Evolutionary conservation across 192 early-diverging fungal species (phyloP), one percentile per base, ranked within the genome.

Genomic region (Backusella mclennaniae): DNA sequence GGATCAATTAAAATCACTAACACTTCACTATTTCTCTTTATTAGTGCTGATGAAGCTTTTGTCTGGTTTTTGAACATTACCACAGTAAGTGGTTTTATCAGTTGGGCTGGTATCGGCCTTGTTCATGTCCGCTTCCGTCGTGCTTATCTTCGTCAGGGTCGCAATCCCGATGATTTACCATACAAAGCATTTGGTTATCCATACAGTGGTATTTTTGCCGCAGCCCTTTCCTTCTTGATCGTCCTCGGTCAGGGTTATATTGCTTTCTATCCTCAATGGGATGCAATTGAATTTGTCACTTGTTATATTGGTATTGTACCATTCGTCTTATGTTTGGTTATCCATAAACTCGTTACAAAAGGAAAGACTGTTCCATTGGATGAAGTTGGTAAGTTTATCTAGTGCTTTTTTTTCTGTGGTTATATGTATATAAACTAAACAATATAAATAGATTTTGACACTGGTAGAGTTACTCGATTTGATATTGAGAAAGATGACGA

Each of bases 91-190:
- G 92, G 93, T 23, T 93, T 96, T 76, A 82, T 92, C n/a, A 93
- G 91, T 78, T 95, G 95, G 95, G 41, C 91, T 23, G 93, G 92
- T 69, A 95, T 95, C 77, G 85, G 87, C 42, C 49, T 93, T 53
- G 89, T 88, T 35, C 94, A 95, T 76, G 82, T 91, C 73, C 90
- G 95, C 23, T 96, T 95, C 90, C 91, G 94, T 49, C 86, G 85
- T 36, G 94, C 95, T 9, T 91, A 90, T 69, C 72, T 89, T 26
- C 84, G 82, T 33, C 95, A 96, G 76, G 90, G 89, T 6, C 89
- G 90, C 75, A 76, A 81, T 44, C 26, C 90, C 2, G 66, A 79
- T 14, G 84, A 88, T 35, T 84, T 96, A 42, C 92, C 93, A 0
- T 96, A 94, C 78, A 75, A 75, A 6, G 89, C 95, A 2, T 84